phyloP scores from a whole-genome alignment of 1,139 yeast species.

The Blastobotrys apis region DNA sequence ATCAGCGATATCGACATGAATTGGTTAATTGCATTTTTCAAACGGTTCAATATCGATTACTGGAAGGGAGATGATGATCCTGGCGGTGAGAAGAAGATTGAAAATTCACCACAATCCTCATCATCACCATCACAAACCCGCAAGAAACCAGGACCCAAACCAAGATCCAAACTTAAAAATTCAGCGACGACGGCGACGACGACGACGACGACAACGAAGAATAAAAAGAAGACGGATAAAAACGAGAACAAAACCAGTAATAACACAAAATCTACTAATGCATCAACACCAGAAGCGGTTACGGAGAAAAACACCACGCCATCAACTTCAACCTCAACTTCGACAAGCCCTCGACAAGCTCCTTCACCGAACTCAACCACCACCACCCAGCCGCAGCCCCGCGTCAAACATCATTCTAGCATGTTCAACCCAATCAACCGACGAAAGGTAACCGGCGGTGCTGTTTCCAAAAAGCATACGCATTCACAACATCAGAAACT shows the following conservation, averaged over 20 bases:
- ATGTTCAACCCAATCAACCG: conserved; percentile 3
- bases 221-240: background rate
- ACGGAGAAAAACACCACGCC: background rate
- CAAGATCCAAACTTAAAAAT: background rate
- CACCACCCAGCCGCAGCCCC: background rate
- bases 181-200: background rate
- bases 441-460: background rate
- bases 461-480: background rate
- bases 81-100: background rate
- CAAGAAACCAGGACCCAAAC: background rate
- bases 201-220: background rate
- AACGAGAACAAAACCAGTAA: background rate
- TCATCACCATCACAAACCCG: too few relatives aligned
- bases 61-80: background rate
- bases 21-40: conserved; percentile 4
- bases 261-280: background rate
- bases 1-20: background rate
- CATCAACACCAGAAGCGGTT: background rate
- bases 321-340: background rate
- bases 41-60: background rate
- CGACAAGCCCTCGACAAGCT: too few relatives aligned
- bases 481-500: too few relatives aligned
- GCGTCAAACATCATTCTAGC: background rate
- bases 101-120: background rate
- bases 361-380: background rate